Evolutionary conservation across 257 asterid species (phyloP).

Genomic region (Gardenia jasminoides): DNA sequence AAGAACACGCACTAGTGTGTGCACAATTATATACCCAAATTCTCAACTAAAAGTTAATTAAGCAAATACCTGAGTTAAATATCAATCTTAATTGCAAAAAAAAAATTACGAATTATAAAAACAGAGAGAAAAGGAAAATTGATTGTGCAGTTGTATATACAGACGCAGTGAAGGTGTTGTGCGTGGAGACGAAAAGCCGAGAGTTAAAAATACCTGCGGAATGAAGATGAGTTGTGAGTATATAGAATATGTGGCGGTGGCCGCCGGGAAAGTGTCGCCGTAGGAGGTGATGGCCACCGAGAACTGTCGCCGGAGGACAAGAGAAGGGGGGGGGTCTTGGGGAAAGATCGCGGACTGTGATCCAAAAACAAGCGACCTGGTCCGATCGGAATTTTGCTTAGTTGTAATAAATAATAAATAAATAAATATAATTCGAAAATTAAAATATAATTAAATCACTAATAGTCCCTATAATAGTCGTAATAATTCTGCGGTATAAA

Average conservation of each 20-base stretch:
- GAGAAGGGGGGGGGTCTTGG: neutral
- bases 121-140: neutral
- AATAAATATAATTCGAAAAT: neutral
- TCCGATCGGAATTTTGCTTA: neutral
- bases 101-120: neutral
- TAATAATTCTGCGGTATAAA: too few species aligned
- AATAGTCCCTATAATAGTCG: too few species aligned
- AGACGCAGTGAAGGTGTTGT: neutral
- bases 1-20: neutral
- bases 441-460: too few species aligned
- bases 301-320: neutral
- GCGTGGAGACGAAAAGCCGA: neutral
- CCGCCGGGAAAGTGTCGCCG: neutral
- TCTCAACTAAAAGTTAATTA: neutral
- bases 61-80: neutral
- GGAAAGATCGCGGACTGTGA: constrained; percentile 12
- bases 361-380: constrained; percentile 9
- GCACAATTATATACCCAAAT: neutral
- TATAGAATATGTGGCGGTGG: neutral
- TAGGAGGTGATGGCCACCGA: neutral
- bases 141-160: neutral
- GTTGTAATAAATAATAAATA: neutral
- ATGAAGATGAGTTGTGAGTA: neutral
- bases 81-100: neutral
- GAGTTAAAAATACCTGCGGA: neutral